A percentile compares a stretch with the other conserved stretches of the same genome.
Conservation (phyloP, 1,139 yeast species). For the Saccharomyces hybrid region DNA sequence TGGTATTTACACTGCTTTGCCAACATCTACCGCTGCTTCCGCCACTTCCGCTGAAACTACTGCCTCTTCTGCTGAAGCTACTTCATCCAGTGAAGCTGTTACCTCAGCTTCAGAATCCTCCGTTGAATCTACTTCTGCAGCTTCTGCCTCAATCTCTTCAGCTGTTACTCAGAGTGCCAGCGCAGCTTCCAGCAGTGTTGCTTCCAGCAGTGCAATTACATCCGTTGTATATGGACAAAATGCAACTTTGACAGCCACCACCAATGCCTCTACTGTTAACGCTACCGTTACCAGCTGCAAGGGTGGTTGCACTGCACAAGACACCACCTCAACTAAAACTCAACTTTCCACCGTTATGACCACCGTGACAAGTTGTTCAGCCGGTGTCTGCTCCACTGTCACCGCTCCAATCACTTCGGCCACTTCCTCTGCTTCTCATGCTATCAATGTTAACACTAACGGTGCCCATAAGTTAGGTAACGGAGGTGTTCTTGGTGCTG, state of each 20-base stretch:
- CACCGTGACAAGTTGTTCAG: neutral
- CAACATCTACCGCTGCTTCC: neutral
- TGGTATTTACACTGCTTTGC: conserved; percentile 5
- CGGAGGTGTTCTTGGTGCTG: neutral
- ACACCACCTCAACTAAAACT: neutral
- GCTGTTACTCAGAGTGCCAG: too few relatives aligned
- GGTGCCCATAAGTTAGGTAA: conserved; percentile 1
- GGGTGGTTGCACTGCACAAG: too few relatives aligned
- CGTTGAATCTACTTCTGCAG: too few relatives aligned
- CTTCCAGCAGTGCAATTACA: too few relatives aligned
- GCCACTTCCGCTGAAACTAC: conserved; percentile 24
- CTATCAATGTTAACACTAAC: neutral
- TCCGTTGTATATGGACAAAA: too few relatives aligned
- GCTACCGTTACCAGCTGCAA: too few relatives aligned
- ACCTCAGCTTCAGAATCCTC: too few relatives aligned
- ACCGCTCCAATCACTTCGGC: neutral
- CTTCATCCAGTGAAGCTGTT: too few relatives aligned
- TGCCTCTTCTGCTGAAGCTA: conserved; percentile 26
- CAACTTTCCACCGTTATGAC: neutral
- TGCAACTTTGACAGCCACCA: too few relatives aligned
- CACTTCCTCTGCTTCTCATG: conserved; percentile 1
- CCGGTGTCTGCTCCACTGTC: neutral
- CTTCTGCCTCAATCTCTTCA: too few relatives aligned
- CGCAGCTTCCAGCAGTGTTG: too few relatives aligned
- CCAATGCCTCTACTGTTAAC: too few relatives aligned